phyloP scores from a whole-genome alignment of 192 early-diverging fungal genomes.

The Coemansia sp. region DNA sequence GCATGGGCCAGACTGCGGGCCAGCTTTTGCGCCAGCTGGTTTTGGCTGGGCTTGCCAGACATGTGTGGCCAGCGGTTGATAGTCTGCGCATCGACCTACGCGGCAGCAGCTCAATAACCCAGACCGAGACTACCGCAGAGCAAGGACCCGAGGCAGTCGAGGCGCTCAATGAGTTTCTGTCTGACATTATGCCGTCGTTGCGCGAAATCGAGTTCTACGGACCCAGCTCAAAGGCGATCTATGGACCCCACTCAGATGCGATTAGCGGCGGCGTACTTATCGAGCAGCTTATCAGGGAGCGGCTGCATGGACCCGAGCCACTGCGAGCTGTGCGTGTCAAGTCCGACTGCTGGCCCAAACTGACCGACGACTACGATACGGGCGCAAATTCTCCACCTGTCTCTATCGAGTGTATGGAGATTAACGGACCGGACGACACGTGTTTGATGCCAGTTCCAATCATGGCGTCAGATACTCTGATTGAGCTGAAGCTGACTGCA shows the following conservation, averaged over 20 bases:
- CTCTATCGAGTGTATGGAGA: neutral
- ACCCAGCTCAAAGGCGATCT: neutral
- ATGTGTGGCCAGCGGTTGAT: neutral
- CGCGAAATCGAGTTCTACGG: constrained; percentile 12
- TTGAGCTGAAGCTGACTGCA: neutral
- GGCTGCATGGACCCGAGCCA: neutral
- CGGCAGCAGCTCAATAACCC: neutral
- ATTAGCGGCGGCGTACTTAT: neutral
- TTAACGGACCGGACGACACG: neutral
- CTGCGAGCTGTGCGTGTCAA: neutral
- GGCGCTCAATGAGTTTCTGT: constrained; percentile 7
- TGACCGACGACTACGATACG: neutral
- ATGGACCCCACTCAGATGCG: neutral
- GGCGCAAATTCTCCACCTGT: neutral
- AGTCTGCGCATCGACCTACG: neutral
- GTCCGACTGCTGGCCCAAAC: neutral
- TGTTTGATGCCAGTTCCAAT: neutral
- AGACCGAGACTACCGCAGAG: neutral
- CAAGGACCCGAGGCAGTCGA: neutral
- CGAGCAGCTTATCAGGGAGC: constrained; percentile 12
- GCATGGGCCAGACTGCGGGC: neutral
- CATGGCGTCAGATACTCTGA: neutral
- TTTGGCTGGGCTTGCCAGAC: neutral
- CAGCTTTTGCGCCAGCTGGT: neutral
- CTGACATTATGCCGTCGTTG: constrained; percentile 8